phyloP scores from a whole-genome alignment of 345 rosid species.

The Luvunga scandens region DNA sequence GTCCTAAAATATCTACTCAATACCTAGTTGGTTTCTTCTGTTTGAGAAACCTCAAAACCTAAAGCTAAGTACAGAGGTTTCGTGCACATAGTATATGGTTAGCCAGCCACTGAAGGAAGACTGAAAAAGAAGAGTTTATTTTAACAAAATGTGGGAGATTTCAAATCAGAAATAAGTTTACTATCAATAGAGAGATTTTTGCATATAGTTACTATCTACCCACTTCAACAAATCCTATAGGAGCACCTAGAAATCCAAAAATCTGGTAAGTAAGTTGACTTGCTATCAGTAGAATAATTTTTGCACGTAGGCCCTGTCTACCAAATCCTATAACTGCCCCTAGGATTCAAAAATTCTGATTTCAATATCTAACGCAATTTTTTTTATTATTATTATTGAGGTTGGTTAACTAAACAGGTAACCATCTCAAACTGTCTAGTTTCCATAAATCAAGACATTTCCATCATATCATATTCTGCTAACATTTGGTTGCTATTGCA shows the following conservation, averaged over 20 bases:
- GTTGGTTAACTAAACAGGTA: not conserved
- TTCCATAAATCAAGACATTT: not conserved
- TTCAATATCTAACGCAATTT: not conserved
- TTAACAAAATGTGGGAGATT: not conserved
- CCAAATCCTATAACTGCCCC: not conserved
- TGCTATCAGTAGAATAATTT: not conserved
- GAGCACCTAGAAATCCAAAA: not conserved
- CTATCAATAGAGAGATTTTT: not conserved
- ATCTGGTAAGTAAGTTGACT: not conserved
- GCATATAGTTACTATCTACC: not conserved
- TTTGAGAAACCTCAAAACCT: not conserved
- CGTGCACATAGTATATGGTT: not conserved
- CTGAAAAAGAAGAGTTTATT: too few relatives aligned
- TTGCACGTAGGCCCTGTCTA: not conserved
- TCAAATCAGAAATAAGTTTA: not conserved
- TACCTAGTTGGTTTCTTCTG: not conserved
- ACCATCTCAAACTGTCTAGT: not conserved
- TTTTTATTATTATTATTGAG: not conserved
- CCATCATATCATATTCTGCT: not conserved
- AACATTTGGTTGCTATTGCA: not conserved
- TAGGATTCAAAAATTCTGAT: not conserved
- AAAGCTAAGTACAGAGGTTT: not conserved
- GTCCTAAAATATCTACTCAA: not conserved
- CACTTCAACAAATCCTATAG: not conserved
- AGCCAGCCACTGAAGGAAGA: not conserved